phyloP scores from a whole-genome alignment of 2,329 filamentous ascomycete genomes.

The Fusarium miscanthi region DNA sequence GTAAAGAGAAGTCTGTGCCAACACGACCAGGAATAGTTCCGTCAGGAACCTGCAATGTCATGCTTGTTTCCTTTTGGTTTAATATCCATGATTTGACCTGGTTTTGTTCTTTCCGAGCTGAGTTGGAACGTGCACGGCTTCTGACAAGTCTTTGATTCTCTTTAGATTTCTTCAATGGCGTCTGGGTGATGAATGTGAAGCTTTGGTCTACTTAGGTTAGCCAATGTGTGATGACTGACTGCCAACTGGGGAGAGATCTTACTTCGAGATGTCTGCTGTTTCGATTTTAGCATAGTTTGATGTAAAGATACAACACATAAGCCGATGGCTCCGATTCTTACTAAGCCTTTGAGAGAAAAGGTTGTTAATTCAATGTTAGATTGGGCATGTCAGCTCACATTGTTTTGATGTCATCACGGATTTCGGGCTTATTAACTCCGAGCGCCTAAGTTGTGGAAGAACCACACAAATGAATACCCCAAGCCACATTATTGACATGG shows the following conservation, averaged over 20 bases:
- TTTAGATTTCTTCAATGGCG: background rate
- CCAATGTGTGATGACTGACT: rapidly evolving
- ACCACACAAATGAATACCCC: rapidly evolving
- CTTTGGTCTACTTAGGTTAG: background rate
- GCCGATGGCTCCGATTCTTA: rapidly evolving
- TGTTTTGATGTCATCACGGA: background rate
- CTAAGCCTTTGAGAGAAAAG: rapidly evolving
- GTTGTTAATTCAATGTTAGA: rapidly evolving
- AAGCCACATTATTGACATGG: background rate
- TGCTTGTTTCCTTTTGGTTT: background rate
- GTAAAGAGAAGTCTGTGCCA: slow-evolving; percentile 27
- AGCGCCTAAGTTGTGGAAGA: background rate
- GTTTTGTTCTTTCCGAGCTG: background rate
- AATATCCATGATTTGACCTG: slow-evolving; percentile 31
- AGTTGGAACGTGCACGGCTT: slow-evolving; percentile 18
- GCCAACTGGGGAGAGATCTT: background rate
- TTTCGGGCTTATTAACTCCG: slow-evolving; percentile 3
- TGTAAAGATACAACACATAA: rapidly evolving
- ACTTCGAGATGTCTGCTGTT: background rate
- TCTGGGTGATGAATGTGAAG: slow-evolving; percentile 21
- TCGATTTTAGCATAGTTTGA: background rate
- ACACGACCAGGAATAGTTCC: slow-evolving; percentile 21
- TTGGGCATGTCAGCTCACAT: background rate
- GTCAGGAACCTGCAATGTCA: background rate
- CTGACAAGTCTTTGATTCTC: background rate